Conservation (phyloP, 495 filamentous ascomycete species). For the Aspergillus coremiiformis region DNA sequence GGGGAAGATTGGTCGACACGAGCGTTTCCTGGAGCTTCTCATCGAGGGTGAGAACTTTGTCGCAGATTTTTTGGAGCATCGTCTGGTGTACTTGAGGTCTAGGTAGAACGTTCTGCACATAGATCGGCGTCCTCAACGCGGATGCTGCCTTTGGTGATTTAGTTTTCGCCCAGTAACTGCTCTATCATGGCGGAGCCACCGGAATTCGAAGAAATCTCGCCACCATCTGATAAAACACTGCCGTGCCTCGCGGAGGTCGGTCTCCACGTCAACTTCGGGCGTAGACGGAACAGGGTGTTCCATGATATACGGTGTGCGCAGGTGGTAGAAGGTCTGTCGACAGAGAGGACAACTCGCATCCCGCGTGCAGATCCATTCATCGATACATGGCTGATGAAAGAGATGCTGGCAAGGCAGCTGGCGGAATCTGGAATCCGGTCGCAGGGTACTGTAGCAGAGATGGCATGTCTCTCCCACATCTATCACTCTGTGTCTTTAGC, state of each 20-base stretch:
- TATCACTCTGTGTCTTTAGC: too few relatives aligned
- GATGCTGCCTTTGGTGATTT: neutral
- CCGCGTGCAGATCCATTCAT: neutral
- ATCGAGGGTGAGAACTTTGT: slow-evolving; percentile 24
- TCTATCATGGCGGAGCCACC: neutral
- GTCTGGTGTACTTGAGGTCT: slow-evolving; percentile 12
- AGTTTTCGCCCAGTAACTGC: neutral
- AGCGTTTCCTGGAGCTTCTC: slow-evolving; percentile 17
- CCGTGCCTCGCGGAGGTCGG: neutral
- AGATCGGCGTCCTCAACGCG: too few relatives aligned
- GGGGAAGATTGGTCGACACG: slow-evolving; percentile 14
- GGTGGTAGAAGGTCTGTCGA: neutral
- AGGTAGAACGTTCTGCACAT: too few relatives aligned
- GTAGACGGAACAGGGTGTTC: neutral
- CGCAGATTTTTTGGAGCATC: slow-evolving; percentile 18
- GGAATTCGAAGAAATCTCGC: neutral
- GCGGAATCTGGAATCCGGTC: neutral
- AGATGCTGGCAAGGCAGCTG: neutral
- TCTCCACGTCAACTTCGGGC: neutral
- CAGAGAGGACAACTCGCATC: neutral
- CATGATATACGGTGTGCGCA: neutral
- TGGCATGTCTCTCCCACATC: too few relatives aligned
- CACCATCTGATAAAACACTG: neutral
- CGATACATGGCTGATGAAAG: neutral
- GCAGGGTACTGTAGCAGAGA: neutral